Evolutionary conservation across 176 grass and related monocot genomes (phyloP).

Genomic region (Paspalum vaginatum): DNA sequence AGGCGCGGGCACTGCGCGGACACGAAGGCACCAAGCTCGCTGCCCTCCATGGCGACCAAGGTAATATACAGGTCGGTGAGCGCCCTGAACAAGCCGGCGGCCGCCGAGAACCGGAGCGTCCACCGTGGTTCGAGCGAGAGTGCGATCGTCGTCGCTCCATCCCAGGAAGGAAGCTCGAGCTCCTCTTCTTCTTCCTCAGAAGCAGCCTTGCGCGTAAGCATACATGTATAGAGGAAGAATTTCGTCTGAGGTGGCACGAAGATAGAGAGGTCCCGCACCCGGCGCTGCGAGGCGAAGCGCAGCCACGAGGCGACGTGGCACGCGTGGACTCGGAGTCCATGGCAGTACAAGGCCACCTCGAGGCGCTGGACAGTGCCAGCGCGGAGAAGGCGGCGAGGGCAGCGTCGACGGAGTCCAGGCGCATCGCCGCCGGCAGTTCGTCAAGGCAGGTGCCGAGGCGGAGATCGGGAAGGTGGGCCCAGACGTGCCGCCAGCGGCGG

Average conservation of each 20-base stretch:
- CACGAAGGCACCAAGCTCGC: not conserved
- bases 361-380: not conserved
- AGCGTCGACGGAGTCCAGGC: not conserved
- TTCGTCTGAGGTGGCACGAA: not conserved
- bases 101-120: not conserved
- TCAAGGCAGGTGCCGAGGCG: not conserved
- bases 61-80: not conserved
- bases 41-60: not conserved
- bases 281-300: not conserved
- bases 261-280: not conserved
- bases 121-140: not conserved
- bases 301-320: not conserved
- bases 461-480: not conserved
- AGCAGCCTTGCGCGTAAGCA: not conserved
- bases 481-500: not conserved
- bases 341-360: not conserved
- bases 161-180: not conserved
- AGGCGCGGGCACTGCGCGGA: slow-evolving; percentile 13
- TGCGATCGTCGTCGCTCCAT: not conserved
- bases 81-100: not conserved
- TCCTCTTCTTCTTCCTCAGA: not conserved
- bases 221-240: not conserved
- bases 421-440: not conserved
- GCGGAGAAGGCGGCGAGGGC: not conserved
- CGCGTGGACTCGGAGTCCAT: not conserved